Evolutionary conservation across 73 alveolate genomes (phyloP).

Genomic region (Paramecium bursaria): DNA sequence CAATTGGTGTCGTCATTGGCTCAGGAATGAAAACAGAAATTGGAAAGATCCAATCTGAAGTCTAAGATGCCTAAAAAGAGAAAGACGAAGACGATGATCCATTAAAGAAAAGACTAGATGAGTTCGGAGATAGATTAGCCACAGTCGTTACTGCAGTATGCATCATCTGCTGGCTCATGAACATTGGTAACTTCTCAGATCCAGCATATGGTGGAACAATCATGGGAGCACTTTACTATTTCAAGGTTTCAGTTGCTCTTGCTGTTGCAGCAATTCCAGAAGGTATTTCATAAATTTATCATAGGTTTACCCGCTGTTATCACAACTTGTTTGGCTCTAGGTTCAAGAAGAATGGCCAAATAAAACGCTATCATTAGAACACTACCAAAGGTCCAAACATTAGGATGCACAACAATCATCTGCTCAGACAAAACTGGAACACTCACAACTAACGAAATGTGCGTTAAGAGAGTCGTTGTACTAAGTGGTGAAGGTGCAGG

Average conservation of each 20-base stretch:
- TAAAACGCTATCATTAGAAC: constrained; percentile 66
- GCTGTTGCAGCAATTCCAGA: constrained; percentile 99
- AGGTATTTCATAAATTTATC: no score
- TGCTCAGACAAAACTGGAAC: constrained; percentile 99
- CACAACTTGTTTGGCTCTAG: constrained; percentile 96
- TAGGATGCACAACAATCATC: constrained; percentile 98
- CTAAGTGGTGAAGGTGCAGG: constrained; percentile 59
- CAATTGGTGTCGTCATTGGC: constrained; percentile 85
- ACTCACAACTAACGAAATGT: constrained; percentile 92
- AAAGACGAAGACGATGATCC: constrained; percentile 94
- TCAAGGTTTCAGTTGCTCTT: constrained; percentile 97
- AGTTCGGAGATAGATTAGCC: constrained; percentile 92
- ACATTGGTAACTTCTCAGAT: constrained; percentile 65
- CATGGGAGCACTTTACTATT: constrained; percentile 95
- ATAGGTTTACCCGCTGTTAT: constrained; percentile 99
- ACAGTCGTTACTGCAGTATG: constrained; percentile 81
- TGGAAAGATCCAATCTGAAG: constrained; percentile 94
- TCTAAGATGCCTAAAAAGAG: constrained; percentile 86
- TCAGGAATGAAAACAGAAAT: constrained; percentile 97
- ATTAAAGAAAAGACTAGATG: constrained; percentile 92
- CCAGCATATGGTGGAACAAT: constrained; percentile 65
- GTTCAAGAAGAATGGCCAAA: constrained; percentile 85
- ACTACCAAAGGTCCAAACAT: constrained; percentile 79
- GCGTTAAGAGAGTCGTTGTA: constrained; percentile 79
- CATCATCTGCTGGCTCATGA: constrained; percentile 68